These are phyloP conservation scores for Staphylotrichum tortipilum DNA, from an alignment of 495 filamentous ascomycete genomes.

Conservation along the genomic window DNA sequence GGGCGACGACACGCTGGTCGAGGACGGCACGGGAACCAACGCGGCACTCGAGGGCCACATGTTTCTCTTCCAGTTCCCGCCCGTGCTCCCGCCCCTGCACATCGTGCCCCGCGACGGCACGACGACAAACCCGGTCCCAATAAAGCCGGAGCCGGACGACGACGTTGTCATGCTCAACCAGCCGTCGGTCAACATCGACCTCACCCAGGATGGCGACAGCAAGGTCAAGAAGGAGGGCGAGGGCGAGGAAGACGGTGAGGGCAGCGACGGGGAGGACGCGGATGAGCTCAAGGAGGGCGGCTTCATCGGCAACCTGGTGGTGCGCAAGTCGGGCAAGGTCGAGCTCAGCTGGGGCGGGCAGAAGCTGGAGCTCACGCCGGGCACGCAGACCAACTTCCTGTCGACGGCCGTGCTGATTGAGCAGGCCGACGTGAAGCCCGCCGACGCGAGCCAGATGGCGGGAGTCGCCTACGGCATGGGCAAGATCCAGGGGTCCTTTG, in stretches of 20 bases:
- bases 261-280: constrained; percentile 12
- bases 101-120: constrained; percentile 6
- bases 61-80: constrained; percentile 60
- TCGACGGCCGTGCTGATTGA: constrained; percentile 39
- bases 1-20: constrained; percentile 11
- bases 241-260: constrained; percentile 13
- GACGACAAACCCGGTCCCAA: constrained; percentile 4
- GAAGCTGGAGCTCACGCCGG: constrained; percentile 36
- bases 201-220: constrained; percentile 27
- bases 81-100: constrained; percentile 46
- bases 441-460: constrained; percentile 14
- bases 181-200: constrained; percentile 23
- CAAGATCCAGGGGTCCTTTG: constrained; percentile 49
- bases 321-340: constrained; percentile 51
- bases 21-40: constrained; percentile 8
- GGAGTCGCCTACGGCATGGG: constrained; percentile 49
- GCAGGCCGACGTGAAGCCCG: constrained; percentile 33
- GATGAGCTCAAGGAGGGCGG: constrained; percentile 31
- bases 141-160: constrained; percentile 27
- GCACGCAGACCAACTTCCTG: constrained; percentile 36
- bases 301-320: constrained; percentile 49
- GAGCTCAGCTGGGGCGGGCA: constrained; percentile 55
- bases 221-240: constrained; percentile 19
- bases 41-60: constrained; percentile 38
- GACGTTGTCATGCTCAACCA: constrained; percentile 22